Evolutionary conservation across 805 yeast genomes (phyloP).

Genomic region (Pichia gijzeniarum): DNA sequence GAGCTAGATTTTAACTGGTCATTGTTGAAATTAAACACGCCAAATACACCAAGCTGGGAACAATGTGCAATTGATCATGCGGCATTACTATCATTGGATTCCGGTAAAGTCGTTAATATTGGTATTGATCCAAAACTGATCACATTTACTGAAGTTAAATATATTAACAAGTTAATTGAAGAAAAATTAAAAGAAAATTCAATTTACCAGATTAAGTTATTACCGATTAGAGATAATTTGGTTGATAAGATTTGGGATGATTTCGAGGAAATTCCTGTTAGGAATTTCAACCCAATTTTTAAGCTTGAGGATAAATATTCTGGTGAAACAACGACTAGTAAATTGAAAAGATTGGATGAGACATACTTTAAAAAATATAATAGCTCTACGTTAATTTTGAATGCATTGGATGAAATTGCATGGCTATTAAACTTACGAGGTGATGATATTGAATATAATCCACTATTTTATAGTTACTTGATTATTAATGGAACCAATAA

Average conservation of each 20-base stretch:
- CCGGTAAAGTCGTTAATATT: conserved; percentile 30
- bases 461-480: conserved; percentile 46
- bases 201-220: conserved; percentile 35
- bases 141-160: conserved; percentile 31
- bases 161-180: conserved; percentile 30
- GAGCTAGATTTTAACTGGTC: conserved; percentile 58
- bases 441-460: conserved; percentile 47
- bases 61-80: conserved; percentile 52
- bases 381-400: conserved; percentile 30
- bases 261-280: conserved; percentile 56
- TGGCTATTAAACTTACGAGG: conserved; percentile 82
- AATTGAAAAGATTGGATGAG: conserved; percentile 43
- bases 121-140: conserved; percentile 47
- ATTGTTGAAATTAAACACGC: conserved; percentile 46
- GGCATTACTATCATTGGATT: conserved; percentile 41
- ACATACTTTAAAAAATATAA: conserved; percentile 30
- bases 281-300: conserved; percentile 45
- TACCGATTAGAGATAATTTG: conserved; percentile 42
- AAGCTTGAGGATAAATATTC: conserved; percentile 47
- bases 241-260: conserved; percentile 43
- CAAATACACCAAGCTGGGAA: conserved; percentile 49
- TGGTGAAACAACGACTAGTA: conserved; percentile 59
- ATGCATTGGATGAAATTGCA: conserved; percentile 76
- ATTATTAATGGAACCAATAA: conserved; percentile 36
- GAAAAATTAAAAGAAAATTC: conserved; percentile 21